phyloP scores from a whole-genome alignment of 345 rosid genomes.

The Punica granatum region DNA sequence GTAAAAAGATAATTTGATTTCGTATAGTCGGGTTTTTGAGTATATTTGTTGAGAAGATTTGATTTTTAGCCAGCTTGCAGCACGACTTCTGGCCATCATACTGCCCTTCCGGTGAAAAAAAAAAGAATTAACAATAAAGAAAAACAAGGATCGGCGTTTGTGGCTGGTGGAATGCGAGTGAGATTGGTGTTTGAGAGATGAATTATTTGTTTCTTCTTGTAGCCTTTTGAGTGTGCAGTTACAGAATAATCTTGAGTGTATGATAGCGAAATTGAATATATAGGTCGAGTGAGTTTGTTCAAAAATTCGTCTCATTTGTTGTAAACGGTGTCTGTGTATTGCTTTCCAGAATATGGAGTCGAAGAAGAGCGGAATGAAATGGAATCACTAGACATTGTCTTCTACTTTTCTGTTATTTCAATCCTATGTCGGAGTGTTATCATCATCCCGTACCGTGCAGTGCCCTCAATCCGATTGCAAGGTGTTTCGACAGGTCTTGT shows the following conservation, averaged over 20 bases:
- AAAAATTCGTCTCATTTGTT: background rate
- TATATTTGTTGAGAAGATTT: constrained; percentile 12
- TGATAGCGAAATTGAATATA: background rate
- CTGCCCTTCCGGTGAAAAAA: background rate
- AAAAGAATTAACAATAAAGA: too few relatives aligned
- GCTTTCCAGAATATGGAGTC: background rate
- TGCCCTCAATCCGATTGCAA: too few relatives aligned
- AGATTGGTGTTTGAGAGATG: background rate
- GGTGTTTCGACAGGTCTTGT: too few relatives aligned
- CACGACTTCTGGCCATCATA: background rate
- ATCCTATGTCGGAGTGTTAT: too few relatives aligned
- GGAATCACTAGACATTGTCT: background rate
- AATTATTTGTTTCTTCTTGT: background rate
- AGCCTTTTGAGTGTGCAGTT: background rate
- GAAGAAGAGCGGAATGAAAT: background rate
- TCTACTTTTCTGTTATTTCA: background rate
- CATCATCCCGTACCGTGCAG: too few relatives aligned
- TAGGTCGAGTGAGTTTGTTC: constrained; percentile 8
- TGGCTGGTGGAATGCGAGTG: background rate
- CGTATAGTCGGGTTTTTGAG: constrained; percentile 5
- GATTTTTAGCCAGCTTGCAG: constrained; percentile 7
- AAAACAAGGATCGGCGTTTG: too few relatives aligned
- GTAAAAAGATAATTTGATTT: constrained; percentile 24
- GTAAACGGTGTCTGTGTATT: background rate
- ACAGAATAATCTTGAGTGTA: background rate